Base-by-base conservation (phyloP, 768 basidiomycete genomes). In the Xerocomus potaroensis region DNA sequence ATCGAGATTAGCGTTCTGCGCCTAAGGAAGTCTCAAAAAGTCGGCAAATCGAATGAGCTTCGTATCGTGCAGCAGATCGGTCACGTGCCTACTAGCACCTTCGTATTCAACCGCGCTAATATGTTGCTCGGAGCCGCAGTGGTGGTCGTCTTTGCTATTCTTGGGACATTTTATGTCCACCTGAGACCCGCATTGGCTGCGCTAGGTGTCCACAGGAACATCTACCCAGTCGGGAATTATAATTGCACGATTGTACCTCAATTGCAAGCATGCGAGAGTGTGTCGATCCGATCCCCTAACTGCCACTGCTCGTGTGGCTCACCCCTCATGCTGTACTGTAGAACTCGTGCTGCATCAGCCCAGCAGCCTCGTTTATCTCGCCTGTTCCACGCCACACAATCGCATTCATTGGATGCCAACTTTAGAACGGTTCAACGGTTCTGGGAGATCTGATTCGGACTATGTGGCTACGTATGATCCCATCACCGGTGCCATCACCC, bases 191-290 rank as follows among this genome's bases (percentile, higher is more conserved):
- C 72, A 1, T 62, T 86, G 24, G 46, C 54, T 22, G 55, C 60
- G 1, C 38, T 64, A 5, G 83, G 83, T 1, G 53, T 72, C 18
- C 74, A 73, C 24, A 74, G 80, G 23, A 57, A 60, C 29, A 54
- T 81, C 10, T 56, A 72, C 38, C 42, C 74, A 0, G 48, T 79
- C 4, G 78, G 77, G 15, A 79, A 79, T 55, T 54, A 59, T 1
- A 49, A 72, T 27, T 86, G 85, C 63, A 71, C 56, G 19, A 64
- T 58, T 1, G 66, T 84, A 15, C 71, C 75, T 6, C 72, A 76
- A n/a, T 63, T 85, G 16, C 65, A 79, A 48, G 84, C 82, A 19
- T 87, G 84, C 53, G 84, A 87, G 67, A 84, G 84, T 83, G 55
- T 21, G 75, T 37, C 42, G 21, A 10, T 3, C 1, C 7, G 21